Base-by-base conservation (phyloP, 176 grass and related monocot species). In the Eragrostis nindensis region DNA sequence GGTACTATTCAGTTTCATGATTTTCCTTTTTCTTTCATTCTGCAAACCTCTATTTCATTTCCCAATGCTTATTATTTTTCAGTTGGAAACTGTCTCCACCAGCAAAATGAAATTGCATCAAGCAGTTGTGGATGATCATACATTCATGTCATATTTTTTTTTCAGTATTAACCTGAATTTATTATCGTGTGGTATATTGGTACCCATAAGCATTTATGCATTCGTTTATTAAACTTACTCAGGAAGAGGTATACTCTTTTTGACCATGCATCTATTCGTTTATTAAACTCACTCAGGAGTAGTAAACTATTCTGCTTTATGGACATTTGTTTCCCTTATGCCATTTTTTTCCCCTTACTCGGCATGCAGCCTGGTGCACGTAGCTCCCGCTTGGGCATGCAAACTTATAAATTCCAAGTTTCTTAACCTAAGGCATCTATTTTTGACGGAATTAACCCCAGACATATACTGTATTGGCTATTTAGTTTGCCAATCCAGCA, bases 221-320 rank as follows among this genome's bases (percentile, higher is more conserved):
- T 45, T 67, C 1, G 4, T 54, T 56, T 68, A 3, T 45, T 69
- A 25, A 62, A 59, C 26, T 43, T 10, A 46, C 7, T 47, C 47
- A 12, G 32, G 46, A n/a, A n/a, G 38, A 76, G 41, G 21, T 47
- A 60, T 11, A 81, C 48, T 73, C 29, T 60, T 30, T 64, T 77
- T 71, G 25, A 57, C 29, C 43, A 46, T 78, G 78, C 27, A 77
- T 82, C 66, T n/a, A 49, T 45, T 67, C 1, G 4, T 54, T 56
- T 68, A 3, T 45, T 69, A 25, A 62, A 59, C 26, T 43, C 15
- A 46, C 7, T 47, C 47, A 12, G 32, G 46, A n/a, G n/a, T n/a
- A 64, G 15, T 85, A 39, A 70, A 57, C 38, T 45, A 75, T 44
- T 79, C 74, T 84, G 25, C 63, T 84, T 67, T 57, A 25, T 49